Evolutionary conservation across 2,329 filamentous ascomycete species (phyloP).

Genomic region (Fusarium circinatum): DNA sequence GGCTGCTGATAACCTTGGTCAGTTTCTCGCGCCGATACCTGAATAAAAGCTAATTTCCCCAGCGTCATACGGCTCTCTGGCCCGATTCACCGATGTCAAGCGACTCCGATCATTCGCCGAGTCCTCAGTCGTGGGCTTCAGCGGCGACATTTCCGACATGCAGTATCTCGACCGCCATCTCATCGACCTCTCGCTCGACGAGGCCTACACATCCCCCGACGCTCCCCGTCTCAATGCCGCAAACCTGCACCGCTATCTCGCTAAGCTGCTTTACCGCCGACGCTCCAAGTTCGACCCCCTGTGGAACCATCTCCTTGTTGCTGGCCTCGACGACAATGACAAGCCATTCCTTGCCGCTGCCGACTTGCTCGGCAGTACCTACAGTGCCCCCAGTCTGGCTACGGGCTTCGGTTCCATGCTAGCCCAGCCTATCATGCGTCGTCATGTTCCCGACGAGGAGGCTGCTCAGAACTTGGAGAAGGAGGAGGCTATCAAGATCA

Average conservation of each 20-base stretch:
- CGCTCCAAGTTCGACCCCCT: conserved; percentile 96
- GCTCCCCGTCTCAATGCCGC: conserved; percentile 77
- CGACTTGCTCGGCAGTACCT: conserved; percentile 93
- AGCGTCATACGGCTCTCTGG: conserved; percentile 98
- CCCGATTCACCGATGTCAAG: conserved; percentile 96
- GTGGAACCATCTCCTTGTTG: conserved; percentile 95
- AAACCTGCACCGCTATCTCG: conserved; percentile 95
- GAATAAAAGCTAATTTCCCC: conserved; percentile 7
- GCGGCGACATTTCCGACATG: conserved; percentile 98
- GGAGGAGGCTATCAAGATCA: conserved; percentile 81
- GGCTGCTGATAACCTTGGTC: conserved; percentile 95
- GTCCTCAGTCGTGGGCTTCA: conserved; percentile 88
- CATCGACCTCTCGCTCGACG: conserved; percentile 84
- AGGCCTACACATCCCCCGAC: conserved; percentile 75
- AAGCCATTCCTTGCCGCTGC: conserved; percentile 91
- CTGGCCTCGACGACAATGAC: conserved; percentile 81
- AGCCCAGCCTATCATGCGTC: conserved; percentile 90
- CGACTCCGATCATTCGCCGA: conserved; percentile 90
- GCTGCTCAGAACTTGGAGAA: conserved; percentile 75
- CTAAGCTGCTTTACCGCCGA: conserved; percentile 95
- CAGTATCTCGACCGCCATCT: conserved; percentile 96
- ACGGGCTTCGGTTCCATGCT: conserved; percentile 95
- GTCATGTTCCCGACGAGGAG: conserved; percentile 84
- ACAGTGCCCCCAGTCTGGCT: conserved; percentile 85
- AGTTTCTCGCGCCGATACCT: conserved; percentile 34